Base-by-base conservation (phyloP, 2,329 filamentous ascomycete species). In the Alternaria gansuensis region DNA sequence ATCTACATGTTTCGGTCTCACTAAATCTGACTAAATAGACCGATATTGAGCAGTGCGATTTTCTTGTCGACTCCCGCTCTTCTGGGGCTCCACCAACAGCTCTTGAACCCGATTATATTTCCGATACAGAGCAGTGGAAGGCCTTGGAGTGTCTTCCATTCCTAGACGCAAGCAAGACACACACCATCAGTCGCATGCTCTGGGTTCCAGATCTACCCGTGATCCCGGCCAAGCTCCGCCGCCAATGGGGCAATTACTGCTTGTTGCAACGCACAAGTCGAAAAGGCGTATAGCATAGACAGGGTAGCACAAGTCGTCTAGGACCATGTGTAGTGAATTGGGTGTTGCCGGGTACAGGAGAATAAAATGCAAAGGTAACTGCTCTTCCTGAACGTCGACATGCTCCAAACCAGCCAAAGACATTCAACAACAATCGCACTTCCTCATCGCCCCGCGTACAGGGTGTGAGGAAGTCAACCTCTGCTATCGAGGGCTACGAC, bases 171-270 rank as follows among this genome's bases (percentile, higher is more conserved):
- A 86, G 85, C 4, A 85, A 83, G 57, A 98, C 94, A 0, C 84
- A 88, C 41, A 78, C 91, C 10, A 63, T 97, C 5, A 90, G 90
- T 2, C 86, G 95, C 60, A 85, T 91, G 8, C 78, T 97, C 45
- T 98, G 92, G 91, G 75, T 97, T 34, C 95, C 95, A 2, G 85
- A 92, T 65, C 78, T 87, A 62, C 79, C 84, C 0, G 78, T 92
- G 37, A 80, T 97, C 13, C 93, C 93, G 0, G 83, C 87, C 40
- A 84, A 83, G 59, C 88, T 87, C 64, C 86, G 84, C 67, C 86
- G 94, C 57, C 88, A 87, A 77, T 98, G 93, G 92, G 95, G 93
- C 17, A 83, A 87, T 52, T 96, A 98, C 77, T 99, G 95, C 76
- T 82, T 99, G 51, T 79, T 98, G 64, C 85, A 85, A 70, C 85